A percentile compares a stretch with the other conserved stretches of the same genome.
These are phyloP conservation scores for Pyrenochaeta sp. DNA, from an alignment of 2,329 filamentous ascomycete genomes.

Conservation along the genomic window DNA sequence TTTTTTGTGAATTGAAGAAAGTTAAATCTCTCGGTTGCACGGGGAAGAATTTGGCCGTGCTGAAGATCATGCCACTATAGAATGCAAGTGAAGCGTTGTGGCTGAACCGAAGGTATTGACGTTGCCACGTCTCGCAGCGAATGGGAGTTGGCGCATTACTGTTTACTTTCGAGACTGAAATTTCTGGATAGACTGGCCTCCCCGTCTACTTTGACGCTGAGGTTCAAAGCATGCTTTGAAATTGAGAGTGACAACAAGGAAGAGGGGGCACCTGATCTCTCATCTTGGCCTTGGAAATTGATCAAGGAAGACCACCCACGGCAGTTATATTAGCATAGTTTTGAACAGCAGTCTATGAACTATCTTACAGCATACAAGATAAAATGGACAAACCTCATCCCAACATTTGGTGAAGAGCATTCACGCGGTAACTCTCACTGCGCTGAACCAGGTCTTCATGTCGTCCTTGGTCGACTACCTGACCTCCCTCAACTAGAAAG, in stretches of 20 bases:
- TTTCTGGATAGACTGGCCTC: constrained; percentile 46
- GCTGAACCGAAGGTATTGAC: constrained; percentile 29
- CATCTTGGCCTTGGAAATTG: too few species aligned
- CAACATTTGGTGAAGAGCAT: constrained; percentile 59
- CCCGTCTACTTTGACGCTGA: constrained; percentile 60
- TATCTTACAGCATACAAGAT: too few species aligned
- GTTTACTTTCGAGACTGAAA: constrained; percentile 49
- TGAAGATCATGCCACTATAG: constrained; percentile 52
- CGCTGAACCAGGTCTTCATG: constrained; percentile 59
- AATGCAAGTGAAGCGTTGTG: constrained; percentile 28
- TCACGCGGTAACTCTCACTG: constrained; percentile 59
- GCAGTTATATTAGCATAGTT: too few species aligned
- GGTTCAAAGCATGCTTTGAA: constrained; percentile 52
- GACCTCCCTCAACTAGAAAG: constrained; percentile 58
- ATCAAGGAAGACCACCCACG: too few species aligned
- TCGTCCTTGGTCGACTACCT: constrained; percentile 57
- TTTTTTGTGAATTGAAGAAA: constrained; percentile 54
- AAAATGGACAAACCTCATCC: constrained; percentile 36
- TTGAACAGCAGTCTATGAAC: too few species aligned
- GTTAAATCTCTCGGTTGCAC: constrained; percentile 56
- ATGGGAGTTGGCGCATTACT: constrained; percentile 53
- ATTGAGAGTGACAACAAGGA: constrained; percentile 45
- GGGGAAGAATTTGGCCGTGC: constrained; percentile 55
- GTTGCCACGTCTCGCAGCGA: constrained; percentile 52
- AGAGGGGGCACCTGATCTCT: too few species aligned